Evolutionary conservation across 768 basidiomycete species (phyloP).

Genomic region (Boletus sp.): DNA sequence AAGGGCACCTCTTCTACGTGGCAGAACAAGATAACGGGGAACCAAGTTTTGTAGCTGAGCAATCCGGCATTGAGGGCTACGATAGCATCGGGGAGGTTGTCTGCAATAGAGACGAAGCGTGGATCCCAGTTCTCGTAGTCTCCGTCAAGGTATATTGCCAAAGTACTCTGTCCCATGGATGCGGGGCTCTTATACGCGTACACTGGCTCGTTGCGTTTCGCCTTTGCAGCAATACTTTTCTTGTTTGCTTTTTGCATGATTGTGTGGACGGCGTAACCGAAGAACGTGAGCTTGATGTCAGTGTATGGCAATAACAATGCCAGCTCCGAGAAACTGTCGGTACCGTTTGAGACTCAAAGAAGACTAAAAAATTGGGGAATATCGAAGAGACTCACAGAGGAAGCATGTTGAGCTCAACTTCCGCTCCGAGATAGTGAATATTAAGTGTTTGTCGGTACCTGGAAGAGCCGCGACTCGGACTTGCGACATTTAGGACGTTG

Average conservation of each 20-base stretch:
- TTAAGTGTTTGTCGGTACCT: constrained; percentile 27
- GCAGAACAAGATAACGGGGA: constrained; percentile 34
- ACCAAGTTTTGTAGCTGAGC: constrained; percentile 38
- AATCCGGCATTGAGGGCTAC: constrained; percentile 43
- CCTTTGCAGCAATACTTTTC: constrained; percentile 32
- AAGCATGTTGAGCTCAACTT: constrained; percentile 40
- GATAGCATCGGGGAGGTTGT: constrained; percentile 39
- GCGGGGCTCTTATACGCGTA: constrained; percentile 38
- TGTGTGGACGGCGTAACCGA: constrained; percentile 34
- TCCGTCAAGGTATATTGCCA: constrained; percentile 38
- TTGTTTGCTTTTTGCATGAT: constrained; percentile 33
- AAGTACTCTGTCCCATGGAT: constrained; percentile 37
- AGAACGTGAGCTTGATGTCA: constrained; percentile 43
- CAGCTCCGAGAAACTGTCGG: constrained; percentile 43
- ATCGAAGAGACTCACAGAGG: constrained; percentile 35
- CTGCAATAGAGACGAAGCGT: constrained; percentile 16
- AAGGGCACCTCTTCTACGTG: constrained; percentile 29
- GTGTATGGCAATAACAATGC: constrained; percentile 45
- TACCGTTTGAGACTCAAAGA: neutral
- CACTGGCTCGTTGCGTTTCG: constrained; percentile 28
- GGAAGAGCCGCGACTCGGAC: constrained; percentile 20
- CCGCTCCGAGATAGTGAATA: constrained; percentile 39
- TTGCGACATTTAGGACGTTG: constrained; percentile 33
- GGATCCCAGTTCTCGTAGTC: constrained; percentile 28
- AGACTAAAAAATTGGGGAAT: too few relatives aligned